A percentile compares a stretch with the other conserved stretches of the same genome.
These are phyloP conservation scores for Ascosphaera aggregata DNA, from an alignment of 2,329 filamentous ascomycete species.

Conservation along the genomic window DNA sequence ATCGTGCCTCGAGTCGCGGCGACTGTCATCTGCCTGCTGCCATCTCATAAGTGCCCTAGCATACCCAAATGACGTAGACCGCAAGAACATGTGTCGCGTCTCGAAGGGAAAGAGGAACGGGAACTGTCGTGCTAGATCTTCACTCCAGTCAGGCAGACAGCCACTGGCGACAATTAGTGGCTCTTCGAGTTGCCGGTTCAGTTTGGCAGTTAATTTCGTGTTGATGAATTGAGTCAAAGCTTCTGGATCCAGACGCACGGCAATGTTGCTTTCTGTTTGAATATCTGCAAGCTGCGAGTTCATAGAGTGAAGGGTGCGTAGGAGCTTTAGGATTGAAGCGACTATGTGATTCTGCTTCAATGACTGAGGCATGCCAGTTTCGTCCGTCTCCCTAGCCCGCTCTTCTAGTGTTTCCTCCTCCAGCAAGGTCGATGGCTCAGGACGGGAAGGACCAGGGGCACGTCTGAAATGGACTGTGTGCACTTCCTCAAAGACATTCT, in stretches of 20 bases:
- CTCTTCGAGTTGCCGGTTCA: constrained; percentile 91
- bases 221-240: constrained; percentile 91
- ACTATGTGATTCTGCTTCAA: constrained; percentile 66
- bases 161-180: constrained; percentile 92
- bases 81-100: constrained; percentile 85
- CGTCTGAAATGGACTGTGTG: constrained; percentile 85
- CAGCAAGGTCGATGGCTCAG: constrained; percentile 39
- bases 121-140: constrained; percentile 79
- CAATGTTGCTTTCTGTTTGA: constrained; percentile 50
- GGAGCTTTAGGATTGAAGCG: constrained; percentile 61
- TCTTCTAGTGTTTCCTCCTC: constrained; percentile 1
- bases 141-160: constrained; percentile 86
- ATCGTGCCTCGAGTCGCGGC: constrained; percentile 61
- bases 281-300: constrained; percentile 90
- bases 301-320: constrained; percentile 77
- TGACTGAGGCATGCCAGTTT: constrained; percentile 46
- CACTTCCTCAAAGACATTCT: constrained; percentile 72
- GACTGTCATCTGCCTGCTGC: constrained; percentile 74
- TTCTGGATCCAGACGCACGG: constrained; percentile 50
- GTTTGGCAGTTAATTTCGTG: constrained; percentile 89
- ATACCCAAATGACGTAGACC: constrained; percentile 96
- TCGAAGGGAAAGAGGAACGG: constrained; percentile 97
- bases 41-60: constrained; percentile 91
- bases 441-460: constrained; percentile 58
- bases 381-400: constrained; percentile 10